Base-by-base conservation (phyloP, 1,284 basidiomycete genomes). In the Microbotryum intermedium region DNA sequence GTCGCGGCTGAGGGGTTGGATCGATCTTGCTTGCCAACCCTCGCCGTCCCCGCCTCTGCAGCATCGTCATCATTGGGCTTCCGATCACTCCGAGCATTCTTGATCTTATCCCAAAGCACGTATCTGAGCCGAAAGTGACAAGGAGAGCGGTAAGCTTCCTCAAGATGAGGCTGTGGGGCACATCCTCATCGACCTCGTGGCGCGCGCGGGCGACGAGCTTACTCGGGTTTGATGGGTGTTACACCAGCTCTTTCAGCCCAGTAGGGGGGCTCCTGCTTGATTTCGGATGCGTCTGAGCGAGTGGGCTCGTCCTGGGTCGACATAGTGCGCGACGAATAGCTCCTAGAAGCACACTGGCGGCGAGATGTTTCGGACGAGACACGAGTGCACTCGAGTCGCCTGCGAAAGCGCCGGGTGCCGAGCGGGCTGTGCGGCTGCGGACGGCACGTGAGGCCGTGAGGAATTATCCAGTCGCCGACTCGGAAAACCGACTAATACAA, bases 211-310 rank as follows among this genome's bases (percentile, higher is more conserved):
- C 39, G 42, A 53, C 26, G 23, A 16, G 75, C 83, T 69, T 73
- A 90, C 88, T 88, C 84, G 69, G 80, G 69, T 74, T 88, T 90
- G 66, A 91, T 79, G 3, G 83, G 82, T 0, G 87, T 88, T 11
- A 68, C 59, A 6, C 64, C 64, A 6, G 58, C 23, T n/a, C 48
- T 39, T 6, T 26, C 45, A 5, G 62, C 39, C 65, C 65, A 71
- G 83, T 85, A 50, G 3, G 45, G 48, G 7, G 50, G 26, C 26
- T 51, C 50, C 25, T 42, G 21, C 7, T 43, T 28, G 16, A 9
- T 16, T 39, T 39, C 34, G 4, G 34, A 16, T 39, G 13, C 34
- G 13, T 39, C 34, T 39, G 34, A 39, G 11, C 13, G 34, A 39
- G 13, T 18, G 13, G 11, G 2, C 6, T 39, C 34, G 34, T 11